Evolutionary conservation across 768 basidiomycete genomes (phyloP).

Genomic region (Pleurotus pulmonarius): DNA sequence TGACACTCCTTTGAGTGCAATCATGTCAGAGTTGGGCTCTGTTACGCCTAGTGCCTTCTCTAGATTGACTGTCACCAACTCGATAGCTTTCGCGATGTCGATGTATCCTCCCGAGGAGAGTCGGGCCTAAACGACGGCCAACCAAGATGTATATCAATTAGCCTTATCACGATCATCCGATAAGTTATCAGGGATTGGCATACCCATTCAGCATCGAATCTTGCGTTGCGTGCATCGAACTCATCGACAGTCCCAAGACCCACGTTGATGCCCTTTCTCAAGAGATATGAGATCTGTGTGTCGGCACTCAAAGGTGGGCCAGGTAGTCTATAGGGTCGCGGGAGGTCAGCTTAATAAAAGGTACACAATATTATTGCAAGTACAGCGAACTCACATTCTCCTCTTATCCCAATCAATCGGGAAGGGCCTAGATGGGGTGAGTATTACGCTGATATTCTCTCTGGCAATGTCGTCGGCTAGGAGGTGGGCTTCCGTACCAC

Average conservation of each 20-base stretch:
- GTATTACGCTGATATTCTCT: slow-evolving; percentile 68
- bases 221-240: slow-evolving; percentile 62
- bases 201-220: slow-evolving; percentile 65
- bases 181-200: slow-evolving; percentile 9
- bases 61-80: slow-evolving; percentile 37
- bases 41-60: slow-evolving; percentile 36
- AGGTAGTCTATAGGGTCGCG: slow-evolving; percentile 40
- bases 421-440: slow-evolving; percentile 59
- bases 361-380: neutral
- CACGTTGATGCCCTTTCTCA: slow-evolving; percentile 59
- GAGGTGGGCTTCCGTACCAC: slow-evolving; percentile 59
- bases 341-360: neutral
- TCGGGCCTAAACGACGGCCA: slow-evolving; percentile 14
- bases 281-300: slow-evolving; percentile 49
- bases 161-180: neutral
- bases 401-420: slow-evolving; percentile 63
- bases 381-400: slow-evolving; percentile 45
- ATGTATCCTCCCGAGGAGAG: slow-evolving; percentile 36
- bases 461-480: slow-evolving; percentile 59
- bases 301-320: slow-evolving; percentile 66
- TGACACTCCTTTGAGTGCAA: slow-evolving; percentile 35
- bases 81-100: slow-evolving; percentile 30
- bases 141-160: neutral
- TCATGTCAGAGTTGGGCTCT: slow-evolving; percentile 27
- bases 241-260: slow-evolving; percentile 57